Base-by-base conservation (phyloP, 2,329 filamentous ascomycete species). In the Calonectria fujianensis region DNA sequence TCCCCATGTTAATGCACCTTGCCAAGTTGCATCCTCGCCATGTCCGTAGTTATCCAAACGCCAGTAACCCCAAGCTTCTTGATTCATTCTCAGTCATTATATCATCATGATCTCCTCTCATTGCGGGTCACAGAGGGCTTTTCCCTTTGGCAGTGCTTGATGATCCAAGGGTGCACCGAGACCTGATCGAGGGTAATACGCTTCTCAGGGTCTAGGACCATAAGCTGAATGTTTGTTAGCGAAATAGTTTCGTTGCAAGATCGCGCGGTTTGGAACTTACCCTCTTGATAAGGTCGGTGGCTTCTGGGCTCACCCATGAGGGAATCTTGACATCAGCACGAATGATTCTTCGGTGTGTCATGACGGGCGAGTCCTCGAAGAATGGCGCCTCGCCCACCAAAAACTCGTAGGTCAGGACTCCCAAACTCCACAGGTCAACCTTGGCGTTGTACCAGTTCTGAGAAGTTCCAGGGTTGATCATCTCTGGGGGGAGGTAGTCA, bases 401-500 rank as follows among this genome's bases (percentile, higher is more conserved):
- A 81, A 99, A 99, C 86, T 99, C 97, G 82, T 98, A 99, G 2
- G 94, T 98, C 85, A 99, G 86, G 29, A 98, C 97, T 31, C 97
- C 97, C 82, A 99, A 88, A 83, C 95, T 97, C 97, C 97, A 99
- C 75, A 98, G 87, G 83, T 99, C 97, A 39, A 99, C 95, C 88
- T 98, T 98, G 84, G 98, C 96, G 74, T 92, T 94, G 86, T 98
- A 98, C 83, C 91, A 97, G 86, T 97, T 98, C 82, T 97, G 95
- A 80, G 93, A 91, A 79, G 91, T 90, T 57, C 95, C 94, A 5
- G 93, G 91, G 85, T 94, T 95, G 85, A 98, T 91, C 97, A 99
- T 99, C 92, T 99, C 97, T 6, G 97, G 97, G 4, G 97, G 97
- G 20, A 99, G 91, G 85, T 99, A 99, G 86, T 99, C 97, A 52